A percentile compares a stretch with the other conserved stretches of the same genome.
phyloP scores from a whole-genome alignment of 2,329 filamentous ascomycete genomes.

The Aspergillus hortae region DNA sequence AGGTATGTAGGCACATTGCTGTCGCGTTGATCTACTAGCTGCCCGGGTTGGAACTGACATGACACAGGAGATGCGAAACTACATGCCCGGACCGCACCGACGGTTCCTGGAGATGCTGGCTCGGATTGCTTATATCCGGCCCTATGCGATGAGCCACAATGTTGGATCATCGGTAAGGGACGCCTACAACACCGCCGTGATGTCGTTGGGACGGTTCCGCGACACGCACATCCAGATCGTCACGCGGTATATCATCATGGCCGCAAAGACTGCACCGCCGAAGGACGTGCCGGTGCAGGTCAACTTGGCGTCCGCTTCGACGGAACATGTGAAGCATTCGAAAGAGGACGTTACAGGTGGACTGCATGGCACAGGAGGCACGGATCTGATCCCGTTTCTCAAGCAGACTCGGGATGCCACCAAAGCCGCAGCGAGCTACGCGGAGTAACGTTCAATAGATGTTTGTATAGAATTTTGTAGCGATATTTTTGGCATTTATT shows the following conservation, averaged over 20 bases:
- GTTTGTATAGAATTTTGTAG: too few species aligned
- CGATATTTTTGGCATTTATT: too few species aligned
- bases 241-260: constrained; percentile 51
- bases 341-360: constrained; percentile 31
- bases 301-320: constrained; percentile 48
- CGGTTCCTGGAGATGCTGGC: constrained; percentile 49
- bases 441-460: background rate
- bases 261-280: constrained; percentile 25
- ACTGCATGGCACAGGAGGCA: constrained; percentile 51
- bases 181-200: constrained; percentile 47
- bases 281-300: constrained; percentile 17
- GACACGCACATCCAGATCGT: constrained; percentile 53
- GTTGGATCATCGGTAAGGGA: constrained; percentile 33
- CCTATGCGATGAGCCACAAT: constrained; percentile 37
- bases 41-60: background rate
- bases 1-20: constrained; percentile 19
- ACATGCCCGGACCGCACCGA: constrained; percentile 53
- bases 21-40: background rate
- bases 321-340: constrained; percentile 28
- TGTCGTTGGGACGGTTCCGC: constrained; percentile 45
- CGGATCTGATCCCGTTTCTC: constrained; percentile 52
- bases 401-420: constrained; percentile 52
- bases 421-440: constrained; percentile 35
- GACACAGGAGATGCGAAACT: constrained; percentile 49
- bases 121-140: constrained; percentile 44